Evolutionary conservation across 768 basidiomycete genomes (phyloP).

Genomic region (Xerocomellus chrysenteron): DNA sequence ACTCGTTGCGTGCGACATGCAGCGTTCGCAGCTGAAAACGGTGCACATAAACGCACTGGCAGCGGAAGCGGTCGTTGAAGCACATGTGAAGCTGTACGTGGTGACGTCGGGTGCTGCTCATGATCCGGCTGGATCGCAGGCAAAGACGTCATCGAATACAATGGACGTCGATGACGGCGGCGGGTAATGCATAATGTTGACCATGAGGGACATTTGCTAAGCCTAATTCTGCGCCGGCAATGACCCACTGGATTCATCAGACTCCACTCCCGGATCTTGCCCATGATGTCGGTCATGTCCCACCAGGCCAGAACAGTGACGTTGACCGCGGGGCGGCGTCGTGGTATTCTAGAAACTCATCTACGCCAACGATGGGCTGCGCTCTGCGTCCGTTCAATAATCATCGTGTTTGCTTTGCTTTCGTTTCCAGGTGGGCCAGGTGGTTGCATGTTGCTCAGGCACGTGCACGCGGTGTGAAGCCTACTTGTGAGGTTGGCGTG

Average conservation of each 20-base stretch:
- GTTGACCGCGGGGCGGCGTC: not conserved
- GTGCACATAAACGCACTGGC: constrained; percentile 21
- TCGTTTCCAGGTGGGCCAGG: not conserved
- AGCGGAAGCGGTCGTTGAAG: constrained; percentile 35
- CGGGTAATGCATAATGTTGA: constrained; percentile 2
- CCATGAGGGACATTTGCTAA: not conserved
- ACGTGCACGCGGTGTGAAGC: constrained; percentile 4
- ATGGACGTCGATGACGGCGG: constrained; percentile 9
- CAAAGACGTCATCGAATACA: not conserved
- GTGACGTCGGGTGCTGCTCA: not conserved
- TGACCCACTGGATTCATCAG: not conserved
- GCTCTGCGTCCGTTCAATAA: not conserved
- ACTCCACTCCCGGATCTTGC: constrained; percentile 9
- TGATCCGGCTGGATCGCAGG: not conserved
- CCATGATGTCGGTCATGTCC: not conserved
- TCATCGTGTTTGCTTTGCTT: not conserved
- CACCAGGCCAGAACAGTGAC: constrained; percentile 4
- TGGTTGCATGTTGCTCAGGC: not conserved
- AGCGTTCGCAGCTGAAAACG: constrained; percentile 33
- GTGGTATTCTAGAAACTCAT: not conserved
- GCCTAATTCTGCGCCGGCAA: not conserved
- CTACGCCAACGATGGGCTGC: not conserved
- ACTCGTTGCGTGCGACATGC: not conserved
- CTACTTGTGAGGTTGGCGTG: not conserved
- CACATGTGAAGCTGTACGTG: constrained; percentile 40